Evolutionary conservation across 2,329 filamentous ascomycete species (phyloP), one percentile per base, ranked within the genome.

Genomic region (Trichoderma oligosporum): DNA sequence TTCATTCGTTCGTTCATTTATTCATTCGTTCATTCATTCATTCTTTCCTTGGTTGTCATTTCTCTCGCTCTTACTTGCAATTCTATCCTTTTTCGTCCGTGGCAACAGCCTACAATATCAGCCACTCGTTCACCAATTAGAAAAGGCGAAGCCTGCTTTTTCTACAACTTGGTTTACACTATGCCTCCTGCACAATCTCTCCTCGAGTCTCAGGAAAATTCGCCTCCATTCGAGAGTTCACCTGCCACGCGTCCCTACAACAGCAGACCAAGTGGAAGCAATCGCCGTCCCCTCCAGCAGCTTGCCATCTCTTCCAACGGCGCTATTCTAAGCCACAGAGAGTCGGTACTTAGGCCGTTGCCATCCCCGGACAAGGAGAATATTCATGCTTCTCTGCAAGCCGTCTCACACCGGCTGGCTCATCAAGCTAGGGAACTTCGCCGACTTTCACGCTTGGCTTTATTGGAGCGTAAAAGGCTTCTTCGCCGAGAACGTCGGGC

Each of bases 301-400:
- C 64, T 71, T 33, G 57, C 64, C 29, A 59, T 66, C 25, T 62
- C 64, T 2, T 41, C 62, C 12, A 57, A 52, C 3, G 68, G 68
- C 24, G 46, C 47, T 25, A 58, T 69, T 38, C 57, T 61, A 14
- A 42, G 57, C 29, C 41, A 39, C 47, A 64, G 68, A 44, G 53
- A 58, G 39, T 62, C 63, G 33, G 61, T 61, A 6, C 54, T 60
- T 6, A 61, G 65, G 12, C 65, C 65, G 4, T 36, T 66, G 16
- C 67, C 69, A 24, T 64, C 65, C 3, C 24, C 46, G 9, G 67
- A 66, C 53, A 65, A 67, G 56, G 68, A 71, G 55, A 71, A 71
- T 20, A n/a, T 60, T 4, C 39, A 57, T 2, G 65, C 65, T 7
- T 39, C 62, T 7, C 31, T 60, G 16, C 54, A 53, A 5, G 62